A percentile compares a stretch with the other conserved stretches of the same genome.
phyloP scores from a whole-genome alignment of 768 basidiomycete species.

The Amylocystis lapponica region DNA sequence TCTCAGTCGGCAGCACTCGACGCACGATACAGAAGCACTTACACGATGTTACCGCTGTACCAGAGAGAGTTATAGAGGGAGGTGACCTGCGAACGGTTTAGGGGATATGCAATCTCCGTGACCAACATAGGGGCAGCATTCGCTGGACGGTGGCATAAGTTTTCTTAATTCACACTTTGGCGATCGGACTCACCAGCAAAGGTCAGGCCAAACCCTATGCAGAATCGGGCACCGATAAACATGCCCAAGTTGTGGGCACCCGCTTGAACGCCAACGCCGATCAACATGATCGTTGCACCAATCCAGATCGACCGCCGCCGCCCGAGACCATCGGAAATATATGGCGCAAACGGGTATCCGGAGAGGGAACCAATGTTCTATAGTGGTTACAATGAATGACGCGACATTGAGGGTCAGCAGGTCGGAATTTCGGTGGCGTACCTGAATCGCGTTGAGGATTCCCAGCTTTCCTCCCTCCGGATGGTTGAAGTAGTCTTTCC shows the following conservation, averaged over 20 bases:
- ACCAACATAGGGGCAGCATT: conserved; percentile 78
- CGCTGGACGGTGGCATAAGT: conserved; percentile 25
- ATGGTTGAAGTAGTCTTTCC: conserved; percentile 28
- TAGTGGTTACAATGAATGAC: neutral
- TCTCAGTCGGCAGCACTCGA: neutral
- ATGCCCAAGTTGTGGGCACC: conserved; percentile 34
- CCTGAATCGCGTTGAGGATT: conserved; percentile 32
- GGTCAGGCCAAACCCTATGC: conserved; percentile 38
- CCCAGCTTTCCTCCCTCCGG: conserved; percentile 29
- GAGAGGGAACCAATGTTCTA: conserved; percentile 36
- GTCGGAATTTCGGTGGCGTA: conserved; percentile 8
- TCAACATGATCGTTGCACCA: conserved; percentile 35
- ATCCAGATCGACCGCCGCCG: conserved; percentile 31
- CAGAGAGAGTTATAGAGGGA: conserved; percentile 81
- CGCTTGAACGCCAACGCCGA: conserved; percentile 33
- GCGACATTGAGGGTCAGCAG: neutral
- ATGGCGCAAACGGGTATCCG: conserved; percentile 35
- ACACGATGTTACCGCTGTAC: conserved; percentile 81
- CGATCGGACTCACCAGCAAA: conserved; percentile 18
- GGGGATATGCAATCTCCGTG: conserved; percentile 80
- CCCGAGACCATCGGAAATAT: conserved; percentile 36
- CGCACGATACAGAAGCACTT: conserved; percentile 16
- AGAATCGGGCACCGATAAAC: conserved; percentile 38
- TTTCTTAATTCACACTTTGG: too few species aligned
- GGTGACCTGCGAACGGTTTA: conserved; percentile 74